Base-by-base conservation (phyloP, 495 filamentous ascomycete species). In the Hypoxylon fuscum region DNA sequence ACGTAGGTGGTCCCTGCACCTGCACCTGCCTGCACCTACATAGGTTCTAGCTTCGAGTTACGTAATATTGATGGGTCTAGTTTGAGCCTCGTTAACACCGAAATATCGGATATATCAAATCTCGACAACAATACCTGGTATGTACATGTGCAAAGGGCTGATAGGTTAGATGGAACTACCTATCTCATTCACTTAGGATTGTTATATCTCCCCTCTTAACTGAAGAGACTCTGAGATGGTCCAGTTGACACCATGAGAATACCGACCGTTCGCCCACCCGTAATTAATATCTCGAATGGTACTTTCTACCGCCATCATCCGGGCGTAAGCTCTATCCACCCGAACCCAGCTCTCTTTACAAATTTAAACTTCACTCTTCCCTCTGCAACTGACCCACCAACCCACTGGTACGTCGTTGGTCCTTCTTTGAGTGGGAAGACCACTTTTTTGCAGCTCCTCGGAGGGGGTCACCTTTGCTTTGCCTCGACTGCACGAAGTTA, bases 261-360 rank as follows among this genome's bases (percentile, higher is more conserved):
- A 9, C 55, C 69, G 11, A 59, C 68, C 12, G 40, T 50, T 29
- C 72, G 69, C 31, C 68, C 76, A 20, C 89, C 90, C 7, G 79
- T 96, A 41, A 86, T 96, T 47, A 79, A 77, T 56, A 93, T 96
- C 68, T 54, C 81, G 60, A 83, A 91, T 74, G 91, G 79, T 58
- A 91, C 89, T 2, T 96, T 96, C 70, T 94, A 95, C 75, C 85
- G 88, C 14, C 83, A 87, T 41, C 89, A 93, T 72, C 92, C 91
- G 11, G 79, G 78, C 18, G 75, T 80, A 21, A 80, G 62, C 20
- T 59, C 69, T 8, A 68, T 80, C 22, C 69, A 72, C 42, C 54
- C 71, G 3, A 87, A 87, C 66, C 87, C 85, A 17, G 79, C 90
- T 1, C 75, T 96, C 2, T 93, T 93, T 72, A 77, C 79, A 1